phyloP scores from a whole-genome alignment of 2,329 filamentous ascomycete species.

The Biscogniauxia sp. region DNA sequence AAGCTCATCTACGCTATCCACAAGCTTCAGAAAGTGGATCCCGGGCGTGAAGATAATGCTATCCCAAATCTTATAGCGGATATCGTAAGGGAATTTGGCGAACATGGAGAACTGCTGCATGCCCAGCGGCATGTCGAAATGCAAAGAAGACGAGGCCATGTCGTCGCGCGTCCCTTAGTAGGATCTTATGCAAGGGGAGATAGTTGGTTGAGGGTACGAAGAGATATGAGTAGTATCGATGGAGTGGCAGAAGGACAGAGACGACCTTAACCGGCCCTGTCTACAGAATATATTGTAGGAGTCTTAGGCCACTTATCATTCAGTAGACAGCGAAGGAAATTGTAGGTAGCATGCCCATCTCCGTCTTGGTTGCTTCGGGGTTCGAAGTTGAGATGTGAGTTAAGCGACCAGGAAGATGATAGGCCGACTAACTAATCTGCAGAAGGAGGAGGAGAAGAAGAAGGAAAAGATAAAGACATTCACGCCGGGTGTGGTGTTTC shows the following conservation, averaged over 20 bases:
- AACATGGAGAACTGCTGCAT: conserved; percentile 27
- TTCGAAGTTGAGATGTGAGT: not conserved
- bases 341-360: not conserved
- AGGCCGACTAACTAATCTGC: not conserved
- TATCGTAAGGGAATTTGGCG: conserved; percentile 27
- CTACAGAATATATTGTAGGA: not conserved
- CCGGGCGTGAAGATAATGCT: conserved; percentile 26
- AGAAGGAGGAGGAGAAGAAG: not conserved
- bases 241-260: not conserved
- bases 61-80: conserved; percentile 30
- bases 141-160: conserved; percentile 10
- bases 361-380: not conserved
- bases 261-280: not conserved
- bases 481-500: no score
- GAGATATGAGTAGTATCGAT: not conserved
- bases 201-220: not conserved
- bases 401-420: not conserved
- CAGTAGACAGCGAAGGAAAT: not conserved
- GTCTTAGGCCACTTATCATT: not conserved
- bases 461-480: not conserved
- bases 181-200: not conserved
- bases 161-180: conserved; percentile 6
- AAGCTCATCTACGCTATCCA: conserved; percentile 7
- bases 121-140: conserved; percentile 20
- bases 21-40: conserved; percentile 34